A percentile compares a stretch with the other conserved stretches of the same genome.
Evolutionary conservation across 1,284 basidiomycete species (phyloP).

Genomic region (Ceratorhiza oryzae-sativae): DNA sequence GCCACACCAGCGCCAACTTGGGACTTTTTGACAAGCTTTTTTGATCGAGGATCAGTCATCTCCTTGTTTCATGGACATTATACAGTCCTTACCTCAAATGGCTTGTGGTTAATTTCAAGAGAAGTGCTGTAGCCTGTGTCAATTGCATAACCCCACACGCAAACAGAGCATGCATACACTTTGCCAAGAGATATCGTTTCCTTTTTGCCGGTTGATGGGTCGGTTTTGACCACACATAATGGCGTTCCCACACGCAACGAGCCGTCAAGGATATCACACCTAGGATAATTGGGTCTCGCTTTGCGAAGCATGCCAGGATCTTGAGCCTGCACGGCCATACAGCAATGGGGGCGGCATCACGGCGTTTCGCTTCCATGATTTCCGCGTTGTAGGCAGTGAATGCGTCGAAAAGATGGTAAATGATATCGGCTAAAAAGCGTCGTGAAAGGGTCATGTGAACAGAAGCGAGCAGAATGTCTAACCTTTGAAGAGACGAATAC

Average conservation of each 20-base stretch:
- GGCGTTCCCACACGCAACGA: conserved; percentile 94
- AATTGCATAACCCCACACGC: too few relatives aligned
- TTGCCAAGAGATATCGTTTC: conserved; percentile 93
- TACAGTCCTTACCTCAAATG: conserved; percentile 65
- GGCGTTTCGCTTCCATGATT: conserved; percentile 91
- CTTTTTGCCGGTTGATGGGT: conserved; percentile 86
- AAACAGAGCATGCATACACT: conserved; percentile 69
- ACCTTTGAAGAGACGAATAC: conserved; percentile 63
- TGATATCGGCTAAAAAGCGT: conserved; percentile 81
- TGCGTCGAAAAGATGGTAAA: conserved; percentile 98
- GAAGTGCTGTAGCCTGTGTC: conserved; percentile 74
- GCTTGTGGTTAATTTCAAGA: conserved; percentile 93
- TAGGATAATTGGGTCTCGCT: conserved; percentile 96
- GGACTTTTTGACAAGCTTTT: conserved; percentile 85
- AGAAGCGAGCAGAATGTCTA: conserved; percentile 22
- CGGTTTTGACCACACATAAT: conserved; percentile 90
- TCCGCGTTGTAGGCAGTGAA: conserved; percentile 97
- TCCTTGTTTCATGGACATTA: too few relatives aligned
- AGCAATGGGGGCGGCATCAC: conserved; percentile 91
- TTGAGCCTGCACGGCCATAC: conserved; percentile 98
- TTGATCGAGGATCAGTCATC: background rate
- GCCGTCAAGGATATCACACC: conserved; percentile 96
- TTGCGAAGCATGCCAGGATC: conserved; percentile 91
- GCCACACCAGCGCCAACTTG: conserved; percentile 97
- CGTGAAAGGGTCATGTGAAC: background rate